Evolutionary conservation across 2,329 filamentous ascomycete species (phyloP).

Genomic region (Fusarium graminum): DNA sequence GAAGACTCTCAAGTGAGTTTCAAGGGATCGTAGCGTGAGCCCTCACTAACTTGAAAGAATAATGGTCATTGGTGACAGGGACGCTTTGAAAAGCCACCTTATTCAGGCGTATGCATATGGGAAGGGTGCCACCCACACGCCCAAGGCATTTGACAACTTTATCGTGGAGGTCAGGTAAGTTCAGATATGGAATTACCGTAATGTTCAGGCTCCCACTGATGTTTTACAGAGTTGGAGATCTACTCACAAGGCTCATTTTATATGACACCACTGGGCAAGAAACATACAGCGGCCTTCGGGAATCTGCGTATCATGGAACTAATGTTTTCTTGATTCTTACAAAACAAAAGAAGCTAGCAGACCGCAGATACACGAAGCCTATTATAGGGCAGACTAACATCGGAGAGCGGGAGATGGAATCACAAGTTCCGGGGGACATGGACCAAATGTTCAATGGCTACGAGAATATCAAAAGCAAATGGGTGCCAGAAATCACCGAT

Average conservation of each 20-base stretch:
- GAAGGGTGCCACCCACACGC: background rate
- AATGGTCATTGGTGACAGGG: background rate
- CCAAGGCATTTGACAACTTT: constrained; percentile 15
- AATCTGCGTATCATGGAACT: background rate
- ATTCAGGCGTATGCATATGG: constrained; percentile 11
- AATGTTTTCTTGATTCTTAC: constrained; percentile 9
- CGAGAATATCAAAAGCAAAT: constrained; percentile 3
- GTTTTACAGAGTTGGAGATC: background rate
- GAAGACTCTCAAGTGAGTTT: constrained; percentile 4
- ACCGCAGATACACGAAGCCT: background rate
- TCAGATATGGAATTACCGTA: background rate
- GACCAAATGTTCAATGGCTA: no score
- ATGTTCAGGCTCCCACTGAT: background rate
- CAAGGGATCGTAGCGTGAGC: rapidly evolving
- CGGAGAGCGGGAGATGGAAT: no score
- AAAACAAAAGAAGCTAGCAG: background rate
- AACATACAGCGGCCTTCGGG: constrained; percentile 1
- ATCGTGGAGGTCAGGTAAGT: constrained; percentile 17
- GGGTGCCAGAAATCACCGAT: background rate
- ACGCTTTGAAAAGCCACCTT: constrained; percentile 7
- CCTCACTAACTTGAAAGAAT: background rate
- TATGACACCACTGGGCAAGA: constrained; percentile 12
- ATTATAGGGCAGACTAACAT: no score
- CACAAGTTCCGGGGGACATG: no score
- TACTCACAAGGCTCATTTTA: background rate